Conservation (phyloP, 1,284 basidiomycete species). For the Rhodotorula sp. region DNA sequence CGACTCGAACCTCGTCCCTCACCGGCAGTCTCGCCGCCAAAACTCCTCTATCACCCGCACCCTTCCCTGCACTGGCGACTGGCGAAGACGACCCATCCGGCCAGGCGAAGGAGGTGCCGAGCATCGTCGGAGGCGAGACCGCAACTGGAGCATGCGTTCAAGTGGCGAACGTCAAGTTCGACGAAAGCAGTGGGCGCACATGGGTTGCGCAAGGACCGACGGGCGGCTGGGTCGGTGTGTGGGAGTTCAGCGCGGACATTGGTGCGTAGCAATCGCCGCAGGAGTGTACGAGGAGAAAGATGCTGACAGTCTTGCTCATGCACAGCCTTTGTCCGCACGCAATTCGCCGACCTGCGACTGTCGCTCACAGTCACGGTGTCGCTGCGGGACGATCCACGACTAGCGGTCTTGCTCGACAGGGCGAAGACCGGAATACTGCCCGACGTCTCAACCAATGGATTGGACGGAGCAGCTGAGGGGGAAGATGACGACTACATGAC, state of each 20-base stretch:
- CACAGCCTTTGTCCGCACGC: constrained; percentile 24
- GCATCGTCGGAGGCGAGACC: background rate
- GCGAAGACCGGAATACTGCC: background rate
- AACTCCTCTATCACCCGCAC: constrained; percentile 1
- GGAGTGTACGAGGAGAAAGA: background rate
- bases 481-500: constrained; percentile 36
- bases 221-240: constrained; percentile 26
- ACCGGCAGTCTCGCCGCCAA: background rate
- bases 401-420: constrained; percentile 11
- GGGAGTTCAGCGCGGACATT: constrained; percentile 21
- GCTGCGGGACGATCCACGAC: constrained; percentile 30
- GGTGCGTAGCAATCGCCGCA: background rate
- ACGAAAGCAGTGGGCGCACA: background rate
- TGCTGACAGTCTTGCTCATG: background rate
- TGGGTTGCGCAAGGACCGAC: constrained; percentile 13
- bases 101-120: background rate
- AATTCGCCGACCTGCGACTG: constrained; percentile 11
- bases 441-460: background rate
- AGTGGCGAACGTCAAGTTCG: constrained; percentile 15
- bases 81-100: background rate
- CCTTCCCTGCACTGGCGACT: background rate
- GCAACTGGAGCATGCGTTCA: background rate
- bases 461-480: background rate
- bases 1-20: background rate
- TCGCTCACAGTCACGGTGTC: constrained; percentile 26